Percentiles rank a stretch among this genome's conserved stretches.
These are phyloP conservation scores for Saturnispora kantuleensis DNA, from an alignment of 805 yeast species.

Conservation along the genomic window DNA sequence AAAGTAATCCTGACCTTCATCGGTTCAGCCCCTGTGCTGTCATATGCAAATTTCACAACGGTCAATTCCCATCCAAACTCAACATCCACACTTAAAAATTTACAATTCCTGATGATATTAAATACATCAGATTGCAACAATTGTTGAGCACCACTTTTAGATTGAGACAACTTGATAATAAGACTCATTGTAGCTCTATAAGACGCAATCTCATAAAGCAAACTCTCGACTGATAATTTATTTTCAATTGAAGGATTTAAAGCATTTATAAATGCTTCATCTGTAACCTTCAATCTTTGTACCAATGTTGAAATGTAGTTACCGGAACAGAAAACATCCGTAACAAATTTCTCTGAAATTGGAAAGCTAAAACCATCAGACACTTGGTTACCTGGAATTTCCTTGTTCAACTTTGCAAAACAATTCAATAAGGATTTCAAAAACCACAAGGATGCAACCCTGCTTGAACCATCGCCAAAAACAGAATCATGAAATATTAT, in stretches of 20 bases:
- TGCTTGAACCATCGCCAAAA: slow-evolving; percentile 64
- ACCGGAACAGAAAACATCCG: slow-evolving; percentile 51
- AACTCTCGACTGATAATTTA: slow-evolving; percentile 37
- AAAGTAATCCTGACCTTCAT: slow-evolving; percentile 39
- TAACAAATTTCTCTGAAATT: slow-evolving; percentile 42
- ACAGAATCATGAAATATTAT: slow-evolving; percentile 70
- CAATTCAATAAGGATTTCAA: slow-evolving; percentile 39
- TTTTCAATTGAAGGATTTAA: slow-evolving; percentile 10
- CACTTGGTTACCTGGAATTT: too few species aligned
- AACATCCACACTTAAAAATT: slow-evolving; percentile 59
- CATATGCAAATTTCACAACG: slow-evolving; percentile 13
- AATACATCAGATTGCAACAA: slow-evolving; percentile 68
- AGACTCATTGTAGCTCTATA: slow-evolving; percentile 64
- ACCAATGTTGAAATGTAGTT: slow-evolving; percentile 59
- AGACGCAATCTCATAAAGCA: slow-evolving; percentile 67
- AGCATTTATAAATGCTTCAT: slow-evolving; percentile 43
- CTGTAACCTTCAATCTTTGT: slow-evolving; percentile 58
- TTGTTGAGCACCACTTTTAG: slow-evolving; percentile 67
- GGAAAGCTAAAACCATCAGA: slow-evolving; percentile 21
- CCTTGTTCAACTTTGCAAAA: slow-evolving; percentile 31
- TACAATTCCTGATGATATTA: slow-evolving; percentile 45
- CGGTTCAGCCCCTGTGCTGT: slow-evolving; percentile 11
- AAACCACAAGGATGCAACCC: slow-evolving; percentile 67
- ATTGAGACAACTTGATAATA: slow-evolving; percentile 64
- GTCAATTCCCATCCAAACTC: slow-evolving; percentile 53